A percentile compares a stretch with the other conserved stretches of the same genome.
Evolutionary conservation across 352 stramenopile species (phyloP).

Genomic region (Pythium vanterpoolii): DNA sequence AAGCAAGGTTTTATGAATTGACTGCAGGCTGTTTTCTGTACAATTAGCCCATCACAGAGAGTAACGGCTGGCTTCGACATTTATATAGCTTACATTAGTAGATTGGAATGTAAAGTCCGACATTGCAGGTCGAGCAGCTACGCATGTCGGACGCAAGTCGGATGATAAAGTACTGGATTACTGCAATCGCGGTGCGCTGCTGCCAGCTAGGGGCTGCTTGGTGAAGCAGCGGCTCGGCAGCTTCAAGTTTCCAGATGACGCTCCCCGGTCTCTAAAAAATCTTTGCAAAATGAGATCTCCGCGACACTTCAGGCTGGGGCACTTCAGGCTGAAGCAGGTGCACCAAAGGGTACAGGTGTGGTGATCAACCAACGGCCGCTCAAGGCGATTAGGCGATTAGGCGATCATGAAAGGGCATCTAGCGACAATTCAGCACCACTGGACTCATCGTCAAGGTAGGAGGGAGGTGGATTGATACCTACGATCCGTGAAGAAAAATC

Average conservation of each 20-base stretch:
- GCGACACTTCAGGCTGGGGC: too few species aligned
- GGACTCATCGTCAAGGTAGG: neutral
- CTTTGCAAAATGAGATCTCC: too few species aligned
- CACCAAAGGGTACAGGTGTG: too few species aligned
- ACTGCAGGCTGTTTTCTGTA: neutral
- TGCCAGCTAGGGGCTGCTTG: too few species aligned
- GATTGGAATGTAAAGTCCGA: neutral
- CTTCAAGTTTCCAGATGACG: too few species aligned
- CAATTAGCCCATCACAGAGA: neutral
- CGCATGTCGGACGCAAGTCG: constrained; percentile 3
- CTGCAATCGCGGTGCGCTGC: neutral
- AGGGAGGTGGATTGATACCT: neutral
- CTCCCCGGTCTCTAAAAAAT: too few species aligned
- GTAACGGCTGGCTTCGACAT: constrained; percentile 4
- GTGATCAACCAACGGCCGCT: neutral
- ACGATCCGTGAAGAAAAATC: neutral
- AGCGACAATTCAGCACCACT: neutral
- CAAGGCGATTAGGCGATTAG: neutral
- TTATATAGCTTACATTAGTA: neutral
- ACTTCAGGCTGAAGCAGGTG: too few species aligned
- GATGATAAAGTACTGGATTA: neutral
- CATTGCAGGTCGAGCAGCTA: neutral
- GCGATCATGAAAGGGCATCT: neutral
- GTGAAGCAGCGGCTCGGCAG: too few species aligned
- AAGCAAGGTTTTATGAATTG: neutral